A percentile compares a stretch with the other conserved stretches of the same genome.
Evolutionary conservation across 2,329 filamentous ascomycete genomes (phyloP).

Genomic region (Parascedosporium putredinis): DNA sequence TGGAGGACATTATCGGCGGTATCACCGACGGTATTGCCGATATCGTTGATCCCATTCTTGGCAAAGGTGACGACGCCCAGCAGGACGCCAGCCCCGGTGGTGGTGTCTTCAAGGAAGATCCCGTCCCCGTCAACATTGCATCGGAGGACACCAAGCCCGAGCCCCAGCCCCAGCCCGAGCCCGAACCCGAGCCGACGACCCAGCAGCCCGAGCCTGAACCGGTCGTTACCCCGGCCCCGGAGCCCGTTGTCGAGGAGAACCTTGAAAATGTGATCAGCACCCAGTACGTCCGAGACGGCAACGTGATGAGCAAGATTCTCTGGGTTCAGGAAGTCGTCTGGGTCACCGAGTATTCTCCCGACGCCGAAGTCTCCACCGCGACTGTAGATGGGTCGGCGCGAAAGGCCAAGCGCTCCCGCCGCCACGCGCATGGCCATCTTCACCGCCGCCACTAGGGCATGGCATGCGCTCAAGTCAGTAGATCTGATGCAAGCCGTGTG

Average conservation of each 20-base stretch:
- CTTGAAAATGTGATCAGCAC: constrained; percentile 35
- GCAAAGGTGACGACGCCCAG: not conserved
- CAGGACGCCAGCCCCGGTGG: not conserved
- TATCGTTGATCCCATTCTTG: not conserved
- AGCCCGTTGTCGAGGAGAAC: constrained; percentile 21
- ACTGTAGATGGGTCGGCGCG: constrained; percentile 22
- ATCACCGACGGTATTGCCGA: constrained; percentile 3
- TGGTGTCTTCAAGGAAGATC: not conserved
- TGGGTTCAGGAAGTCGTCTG: constrained; percentile 46
- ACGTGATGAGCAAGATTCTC: constrained; percentile 43
- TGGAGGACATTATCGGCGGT: constrained; percentile 4
- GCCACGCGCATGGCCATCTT: constrained; percentile 23
- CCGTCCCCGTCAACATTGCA: not conserved
- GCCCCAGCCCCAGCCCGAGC: constrained; percentile 4
- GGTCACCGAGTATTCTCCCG: constrained; percentile 30
- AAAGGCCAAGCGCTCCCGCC: constrained; percentile 23
- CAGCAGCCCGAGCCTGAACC: constrained; percentile 7
- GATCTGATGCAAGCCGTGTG: not conserved
- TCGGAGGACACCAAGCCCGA: not conserved
- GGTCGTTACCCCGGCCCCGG: constrained; percentile 18
- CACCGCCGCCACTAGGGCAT: constrained; percentile 4
- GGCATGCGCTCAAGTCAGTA: not conserved
- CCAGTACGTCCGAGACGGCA: constrained; percentile 38
- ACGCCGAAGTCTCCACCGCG: constrained; percentile 30
- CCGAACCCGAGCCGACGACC: constrained; percentile 9